Evolutionary conservation across 371 early-diverging fungal species (phyloP).

Genomic region (Apophysomyces sp.): DNA sequence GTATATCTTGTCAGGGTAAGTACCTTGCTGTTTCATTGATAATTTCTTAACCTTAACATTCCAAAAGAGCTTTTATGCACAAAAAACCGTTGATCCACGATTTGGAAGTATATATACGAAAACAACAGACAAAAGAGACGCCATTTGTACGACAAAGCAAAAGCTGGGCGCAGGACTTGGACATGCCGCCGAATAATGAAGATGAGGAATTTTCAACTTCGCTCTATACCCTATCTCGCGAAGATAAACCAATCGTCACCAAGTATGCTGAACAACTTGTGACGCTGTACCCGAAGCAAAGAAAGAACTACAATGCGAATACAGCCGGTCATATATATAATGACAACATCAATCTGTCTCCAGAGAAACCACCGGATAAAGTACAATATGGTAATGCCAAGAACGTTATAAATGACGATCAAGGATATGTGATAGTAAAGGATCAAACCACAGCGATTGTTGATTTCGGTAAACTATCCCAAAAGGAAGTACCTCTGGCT

Average conservation of each 20-base stretch:
- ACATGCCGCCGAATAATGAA: not conserved
- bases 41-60: not conserved
- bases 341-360: not conserved
- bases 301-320: not conserved
- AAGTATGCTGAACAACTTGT: conserved; percentile 22
- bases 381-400: not conserved
- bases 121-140: conserved; percentile 13
- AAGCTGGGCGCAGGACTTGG: not conserved
- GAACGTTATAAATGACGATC: not conserved
- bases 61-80: not conserved
- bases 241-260: conserved; percentile 14
- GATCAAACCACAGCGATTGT: not conserved
- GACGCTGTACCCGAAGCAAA: conserved; percentile 19
- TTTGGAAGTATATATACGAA: conserved; percentile 23
- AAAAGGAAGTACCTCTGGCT: not conserved
- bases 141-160: conserved; percentile 11
- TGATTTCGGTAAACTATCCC: not conserved
- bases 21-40: not conserved
- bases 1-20: conserved; percentile 51
- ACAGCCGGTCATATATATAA: not conserved
- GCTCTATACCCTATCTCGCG: conserved; percentile 24
- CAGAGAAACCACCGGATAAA: not conserved
- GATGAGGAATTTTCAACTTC: conserved; percentile 37
- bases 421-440: not conserved
- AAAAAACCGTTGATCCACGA: conserved; percentile 15